Percentiles rank a stretch among this genome's conserved stretches.
phyloP scores from a whole-genome alignment of 768 basidiomycete genomes.

The Amanita thiersii region DNA sequence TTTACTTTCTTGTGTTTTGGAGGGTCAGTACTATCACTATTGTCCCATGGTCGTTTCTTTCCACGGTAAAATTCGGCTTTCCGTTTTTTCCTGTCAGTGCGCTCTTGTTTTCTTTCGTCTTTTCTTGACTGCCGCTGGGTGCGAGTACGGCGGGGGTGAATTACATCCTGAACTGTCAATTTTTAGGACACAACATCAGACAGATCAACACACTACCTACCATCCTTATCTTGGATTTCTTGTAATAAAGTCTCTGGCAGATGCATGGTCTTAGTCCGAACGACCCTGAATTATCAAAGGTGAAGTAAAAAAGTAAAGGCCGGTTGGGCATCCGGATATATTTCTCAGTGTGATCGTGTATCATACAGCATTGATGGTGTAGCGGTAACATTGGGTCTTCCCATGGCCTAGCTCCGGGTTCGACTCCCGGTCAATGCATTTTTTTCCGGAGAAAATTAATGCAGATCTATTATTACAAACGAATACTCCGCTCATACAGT shows the following conservation, averaged over 20 bases:
- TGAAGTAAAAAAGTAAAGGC: slow-evolving; percentile 6
- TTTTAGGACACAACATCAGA: background rate
- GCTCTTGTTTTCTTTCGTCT: slow-evolving; percentile 55
- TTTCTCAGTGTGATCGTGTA: no score
- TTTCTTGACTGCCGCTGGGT: slow-evolving; percentile 34
- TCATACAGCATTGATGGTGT: slow-evolving; percentile 59
- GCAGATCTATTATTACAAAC: no score
- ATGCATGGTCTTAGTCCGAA: no score
- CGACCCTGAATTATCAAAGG: no score
- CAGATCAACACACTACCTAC: background rate
- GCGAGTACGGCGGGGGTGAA: slow-evolving; percentile 5
- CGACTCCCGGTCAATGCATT: slow-evolving; percentile 46
- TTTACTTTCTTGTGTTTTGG: slow-evolving; percentile 45
- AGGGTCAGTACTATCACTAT: slow-evolving; percentile 35
- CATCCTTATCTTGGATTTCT: slow-evolving; percentile 4
- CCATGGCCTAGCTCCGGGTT: slow-evolving; percentile 57
- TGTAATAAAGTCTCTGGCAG: slow-evolving; percentile 5
- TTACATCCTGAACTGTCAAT: slow-evolving; percentile 6
- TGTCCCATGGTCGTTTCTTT: slow-evolving; percentile 29
- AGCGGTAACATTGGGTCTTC: slow-evolving; percentile 87
- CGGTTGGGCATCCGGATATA: slow-evolving; percentile 3
- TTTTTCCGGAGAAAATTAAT: background rate
- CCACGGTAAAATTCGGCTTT: slow-evolving; percentile 38
- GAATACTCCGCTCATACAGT: background rate
- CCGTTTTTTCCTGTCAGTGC: slow-evolving; percentile 50